These are phyloP conservation scores for Articulospora tetracladia DNA, from an alignment of 495 filamentous ascomycete genomes.

Conservation along the genomic window DNA sequence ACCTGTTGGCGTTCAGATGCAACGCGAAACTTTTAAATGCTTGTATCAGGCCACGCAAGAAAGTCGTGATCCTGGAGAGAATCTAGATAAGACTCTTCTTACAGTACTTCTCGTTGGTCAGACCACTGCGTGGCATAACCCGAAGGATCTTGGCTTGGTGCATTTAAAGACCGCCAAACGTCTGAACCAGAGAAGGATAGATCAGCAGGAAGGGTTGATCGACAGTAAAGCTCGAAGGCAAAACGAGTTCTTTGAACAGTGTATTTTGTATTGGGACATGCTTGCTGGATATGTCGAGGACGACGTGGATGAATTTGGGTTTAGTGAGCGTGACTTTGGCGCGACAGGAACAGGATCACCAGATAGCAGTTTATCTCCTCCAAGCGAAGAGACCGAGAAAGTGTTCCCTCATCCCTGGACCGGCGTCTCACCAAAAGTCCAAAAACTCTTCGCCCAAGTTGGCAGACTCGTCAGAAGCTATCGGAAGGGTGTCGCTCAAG, in stretches of 20 bases:
- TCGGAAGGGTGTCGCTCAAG: slow-evolving; percentile 36
- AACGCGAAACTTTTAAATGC: slow-evolving; percentile 33
- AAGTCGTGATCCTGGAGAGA: slow-evolving; percentile 27
- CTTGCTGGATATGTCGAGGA: slow-evolving; percentile 53
- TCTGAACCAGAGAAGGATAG: slow-evolving; percentile 15
- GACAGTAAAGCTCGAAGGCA: slow-evolving; percentile 32
- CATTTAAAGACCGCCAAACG: slow-evolving; percentile 36
- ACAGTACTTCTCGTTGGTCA: slow-evolving; percentile 53
- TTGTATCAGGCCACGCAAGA: slow-evolving; percentile 12
- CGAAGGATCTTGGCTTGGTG: slow-evolving; percentile 47
- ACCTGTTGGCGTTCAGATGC: slow-evolving; percentile 47
- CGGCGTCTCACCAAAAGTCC: slow-evolving; percentile 50
- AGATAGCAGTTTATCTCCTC: neutral
- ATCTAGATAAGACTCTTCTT: slow-evolving; percentile 46
- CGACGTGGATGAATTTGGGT: slow-evolving; percentile 29
- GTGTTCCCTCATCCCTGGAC: slow-evolving; percentile 56
- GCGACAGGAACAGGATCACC: neutral
- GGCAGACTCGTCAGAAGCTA: slow-evolving; percentile 48
- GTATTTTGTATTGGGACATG: slow-evolving; percentile 60
- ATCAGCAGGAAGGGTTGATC: slow-evolving; percentile 15
- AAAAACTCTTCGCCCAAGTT: slow-evolving; percentile 51
- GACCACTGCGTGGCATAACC: slow-evolving; percentile 54
- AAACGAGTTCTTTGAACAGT: slow-evolving; percentile 56
- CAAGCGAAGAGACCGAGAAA: neutral
- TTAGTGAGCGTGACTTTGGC: neutral